These are phyloP conservation scores for Trichoderma sp. DNA, from an alignment of 2,329 filamentous ascomycete species.

Conservation along the genomic window DNA sequence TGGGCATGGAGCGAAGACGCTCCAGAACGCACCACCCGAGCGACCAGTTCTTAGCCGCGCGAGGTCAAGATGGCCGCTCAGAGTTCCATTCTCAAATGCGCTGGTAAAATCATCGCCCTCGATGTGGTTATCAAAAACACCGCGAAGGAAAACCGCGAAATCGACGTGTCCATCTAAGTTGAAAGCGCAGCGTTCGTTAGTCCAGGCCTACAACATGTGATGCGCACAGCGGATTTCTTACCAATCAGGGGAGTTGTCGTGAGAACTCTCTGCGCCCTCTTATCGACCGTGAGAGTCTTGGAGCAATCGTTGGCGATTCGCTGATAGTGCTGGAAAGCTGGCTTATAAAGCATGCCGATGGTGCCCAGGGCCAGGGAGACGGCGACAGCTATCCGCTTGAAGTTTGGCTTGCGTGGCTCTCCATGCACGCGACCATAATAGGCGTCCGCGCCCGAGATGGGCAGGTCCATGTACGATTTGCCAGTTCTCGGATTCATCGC, in stretches of 20 bases:
- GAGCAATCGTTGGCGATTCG: slow-evolving; percentile 33
- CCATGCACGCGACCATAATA: neutral
- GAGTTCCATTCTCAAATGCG: slow-evolving; percentile 69
- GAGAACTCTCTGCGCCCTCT: slow-evolving; percentile 50
- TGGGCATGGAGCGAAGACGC: slow-evolving; percentile 79
- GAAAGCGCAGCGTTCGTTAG: neutral
- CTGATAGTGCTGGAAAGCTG: slow-evolving; percentile 32
- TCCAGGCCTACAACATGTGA: neutral
- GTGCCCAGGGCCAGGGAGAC: slow-evolving; percentile 33
- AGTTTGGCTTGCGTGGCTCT: slow-evolving; percentile 30
- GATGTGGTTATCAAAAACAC: slow-evolving; percentile 72
- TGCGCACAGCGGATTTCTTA: slow-evolving; percentile 31
- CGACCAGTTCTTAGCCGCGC: slow-evolving; percentile 70
- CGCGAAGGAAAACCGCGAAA: slow-evolving; percentile 72
- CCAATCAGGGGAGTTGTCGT: slow-evolving; percentile 52
- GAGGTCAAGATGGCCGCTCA: slow-evolving; percentile 75
- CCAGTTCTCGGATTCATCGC: neutral
- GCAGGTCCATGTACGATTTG: slow-evolving; percentile 14
- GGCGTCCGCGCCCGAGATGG: neutral
- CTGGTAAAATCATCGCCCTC: slow-evolving; percentile 72
- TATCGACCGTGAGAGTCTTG: slow-evolving; percentile 42
- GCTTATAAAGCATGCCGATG: slow-evolving; percentile 34
- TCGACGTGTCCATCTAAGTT: slow-evolving; percentile 84
- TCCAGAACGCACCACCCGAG: slow-evolving; percentile 91
- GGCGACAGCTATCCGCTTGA: slow-evolving; percentile 31